Conservation (phyloP, 495 filamentous ascomycete species). For the Hapsidospora chrysogenum region DNA sequence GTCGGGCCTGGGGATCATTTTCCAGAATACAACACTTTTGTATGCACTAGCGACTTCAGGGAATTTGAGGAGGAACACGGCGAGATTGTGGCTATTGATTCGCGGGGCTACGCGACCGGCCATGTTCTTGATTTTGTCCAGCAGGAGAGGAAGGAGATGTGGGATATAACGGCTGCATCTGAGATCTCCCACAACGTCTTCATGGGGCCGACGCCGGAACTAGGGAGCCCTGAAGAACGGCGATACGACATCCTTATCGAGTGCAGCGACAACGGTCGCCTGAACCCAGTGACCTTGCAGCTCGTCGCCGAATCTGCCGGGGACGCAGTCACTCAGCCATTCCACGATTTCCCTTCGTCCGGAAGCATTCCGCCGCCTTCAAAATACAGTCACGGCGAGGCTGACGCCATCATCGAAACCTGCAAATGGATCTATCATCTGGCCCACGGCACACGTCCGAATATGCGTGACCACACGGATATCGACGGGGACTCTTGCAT, state of each 20-base stretch:
- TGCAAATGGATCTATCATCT: slow-evolving; percentile 81
- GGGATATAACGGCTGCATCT: slow-evolving; percentile 72
- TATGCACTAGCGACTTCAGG: slow-evolving; percentile 47
- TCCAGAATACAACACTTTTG: slow-evolving; percentile 70
- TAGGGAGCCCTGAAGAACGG: slow-evolving; percentile 21
- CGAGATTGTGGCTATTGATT: slow-evolving; percentile 57
- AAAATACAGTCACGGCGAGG: slow-evolving; percentile 52
- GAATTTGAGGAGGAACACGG: slow-evolving; percentile 58
- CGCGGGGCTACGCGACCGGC: slow-evolving; percentile 53
- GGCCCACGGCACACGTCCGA: slow-evolving; percentile 38
- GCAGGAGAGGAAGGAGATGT: slow-evolving; percentile 85
- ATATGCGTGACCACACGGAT: slow-evolving; percentile 24
- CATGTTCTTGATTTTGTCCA: slow-evolving; percentile 82
- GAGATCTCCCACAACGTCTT: slow-evolving; percentile 82
- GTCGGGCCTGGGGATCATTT: slow-evolving; percentile 33
- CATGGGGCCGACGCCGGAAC: slow-evolving; percentile 77
- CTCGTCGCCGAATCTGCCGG: slow-evolving; percentile 19
- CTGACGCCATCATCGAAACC: slow-evolving; percentile 67
- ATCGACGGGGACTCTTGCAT: slow-evolving; percentile 28
- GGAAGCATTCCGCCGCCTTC: slow-evolving; percentile 74
- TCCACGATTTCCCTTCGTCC: slow-evolving; percentile 81
- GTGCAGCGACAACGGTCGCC: slow-evolving; percentile 62
- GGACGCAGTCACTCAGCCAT: slow-evolving; percentile 25
- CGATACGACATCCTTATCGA: slow-evolving; percentile 66
- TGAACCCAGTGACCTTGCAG: slow-evolving; percentile 37